Conservation (phyloP, 1,139 yeast genomes). For the Geotrichum cucujoidarum region DNA sequence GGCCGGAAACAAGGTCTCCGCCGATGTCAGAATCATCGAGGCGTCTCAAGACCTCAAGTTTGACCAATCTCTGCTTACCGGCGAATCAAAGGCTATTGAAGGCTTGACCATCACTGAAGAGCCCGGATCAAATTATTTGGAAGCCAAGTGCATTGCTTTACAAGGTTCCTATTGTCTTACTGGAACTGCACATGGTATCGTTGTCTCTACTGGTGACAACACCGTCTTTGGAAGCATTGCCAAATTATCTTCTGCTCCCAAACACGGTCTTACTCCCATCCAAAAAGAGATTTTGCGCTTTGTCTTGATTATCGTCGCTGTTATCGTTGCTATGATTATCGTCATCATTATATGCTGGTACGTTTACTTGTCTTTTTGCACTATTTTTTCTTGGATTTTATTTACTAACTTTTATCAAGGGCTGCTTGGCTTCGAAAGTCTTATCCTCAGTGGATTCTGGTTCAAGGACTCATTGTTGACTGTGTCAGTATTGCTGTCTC, state of each 20-base stretch:
- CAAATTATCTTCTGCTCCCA: conserved; percentile 39
- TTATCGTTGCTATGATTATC: conserved; percentile 41
- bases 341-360: conserved; percentile 43
- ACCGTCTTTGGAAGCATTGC: conserved; percentile 50
- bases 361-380: too few relatives aligned
- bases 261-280: conserved; percentile 42
- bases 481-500: conserved; percentile 43
- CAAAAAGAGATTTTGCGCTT: conserved; percentile 44
- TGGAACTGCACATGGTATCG: conserved; percentile 46
- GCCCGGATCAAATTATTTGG: conserved; percentile 39
- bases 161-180: conserved; percentile 47
- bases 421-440: conserved; percentile 40
- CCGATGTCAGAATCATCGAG: conserved; percentile 42
- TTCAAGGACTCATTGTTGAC: conserved; percentile 39
- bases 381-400: conserved; percentile 39
- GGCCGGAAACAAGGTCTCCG: conserved; percentile 47
- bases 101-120: conserved; percentile 37
- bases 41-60: conserved; percentile 40
- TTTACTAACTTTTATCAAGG: conserved; percentile 27
- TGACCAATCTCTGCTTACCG: conserved; percentile 49
- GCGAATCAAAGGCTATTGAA: conserved; percentile 45
- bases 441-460: conserved; percentile 43
- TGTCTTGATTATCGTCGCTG: conserved; percentile 38
- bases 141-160: conserved; percentile 42
- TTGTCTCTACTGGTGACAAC: conserved; percentile 42